phyloP scores from a whole-genome alignment of 1,139 yeast genomes.

The Eremothecium cymbalariae region DNA sequence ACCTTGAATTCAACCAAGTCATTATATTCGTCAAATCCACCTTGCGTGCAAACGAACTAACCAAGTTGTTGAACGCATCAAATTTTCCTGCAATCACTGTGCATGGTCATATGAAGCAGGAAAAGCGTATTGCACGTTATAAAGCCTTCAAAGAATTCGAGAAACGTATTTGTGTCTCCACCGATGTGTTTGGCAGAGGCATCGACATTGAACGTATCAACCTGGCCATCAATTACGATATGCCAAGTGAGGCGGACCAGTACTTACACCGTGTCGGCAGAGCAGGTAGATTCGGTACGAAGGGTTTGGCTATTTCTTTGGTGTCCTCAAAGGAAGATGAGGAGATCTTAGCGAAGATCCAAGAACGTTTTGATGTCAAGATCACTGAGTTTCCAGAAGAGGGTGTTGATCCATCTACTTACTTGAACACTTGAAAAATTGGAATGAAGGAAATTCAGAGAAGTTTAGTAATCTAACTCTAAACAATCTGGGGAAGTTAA shows the following conservation, averaged over 20 bases:
- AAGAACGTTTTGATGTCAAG: conserved; percentile 95
- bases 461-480: too few species aligned
- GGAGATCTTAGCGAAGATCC: conserved; percentile 85
- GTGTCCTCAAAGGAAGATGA: conserved; percentile 83
- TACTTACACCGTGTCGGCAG: conserved; percentile 98
- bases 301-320: conserved; percentile 92
- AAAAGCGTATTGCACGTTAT: conserved; percentile 95
- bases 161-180: conserved; percentile 96
- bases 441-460: neutral
- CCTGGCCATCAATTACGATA: conserved; percentile 93
- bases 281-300: conserved; percentile 99
- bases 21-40: conserved; percentile 93
- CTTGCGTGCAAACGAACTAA: conserved; percentile 85
- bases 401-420: conserved; percentile 96
- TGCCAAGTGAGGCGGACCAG: conserved; percentile 87
- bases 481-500: too few species aligned
- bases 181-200: conserved; percentile 99
- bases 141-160: conserved; percentile 95
- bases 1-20: conserved; percentile 95
- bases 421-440: conserved; percentile 70
- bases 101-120: conserved; percentile 93
- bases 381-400: conserved; percentile 94
- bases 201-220: conserved; percentile 98
- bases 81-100: conserved; percentile 97
- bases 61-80: conserved; percentile 81